Base-by-base conservation (phyloP, 768 basidiomycete species). In the Leccinum subgranulosum region DNA sequence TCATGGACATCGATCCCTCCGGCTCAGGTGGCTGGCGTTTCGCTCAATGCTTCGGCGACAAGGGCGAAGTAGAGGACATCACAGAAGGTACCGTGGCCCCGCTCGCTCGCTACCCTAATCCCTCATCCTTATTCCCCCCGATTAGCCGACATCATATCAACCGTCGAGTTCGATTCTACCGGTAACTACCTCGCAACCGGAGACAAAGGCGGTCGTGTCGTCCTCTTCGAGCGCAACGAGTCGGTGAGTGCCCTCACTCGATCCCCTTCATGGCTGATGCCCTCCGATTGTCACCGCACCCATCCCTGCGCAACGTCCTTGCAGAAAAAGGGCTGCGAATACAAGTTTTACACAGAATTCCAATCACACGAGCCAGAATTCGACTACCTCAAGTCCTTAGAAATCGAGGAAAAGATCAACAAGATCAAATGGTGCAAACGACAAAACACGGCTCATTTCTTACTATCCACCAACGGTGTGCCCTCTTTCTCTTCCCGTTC, bases 361-460 rank as follows among this genome's bases (percentile, higher is more conserved):
- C 97, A 99, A 81, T 95, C 93, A 48, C 97, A 99, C 74, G 97
- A 99, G 74, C 97, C 97, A 55, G 97, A 99, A 74, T 99, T 99
- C 74, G 97, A 99, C 79, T 99, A 99, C 75, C 87, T 99, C 70
- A 99, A 99, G 82, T 97, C 94, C 23, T 81, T 99, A 65, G 97
- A 99, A 83, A 99, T 99, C 75, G 97, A 99, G 77, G 97, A 99
- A 84, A 99, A 99, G 88, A 99, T 99, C 81, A 99, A 99, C 81
- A 92, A 97, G 85, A 99, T 99, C 84, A 93, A 94, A 74, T 99
- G 97, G 97, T 98, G 95, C 81, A 94, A 88, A 79, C 85, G 97
- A 63, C 94, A 97, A 77, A 98, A 98, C 73, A 82, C 91, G 48
- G 95, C 97, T 47, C 97, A 99, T 75, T 98, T 99, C 75, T 77